phyloP scores from a whole-genome alignment of 805 yeast genomes.

The Lachancea thermotolerans region DNA sequence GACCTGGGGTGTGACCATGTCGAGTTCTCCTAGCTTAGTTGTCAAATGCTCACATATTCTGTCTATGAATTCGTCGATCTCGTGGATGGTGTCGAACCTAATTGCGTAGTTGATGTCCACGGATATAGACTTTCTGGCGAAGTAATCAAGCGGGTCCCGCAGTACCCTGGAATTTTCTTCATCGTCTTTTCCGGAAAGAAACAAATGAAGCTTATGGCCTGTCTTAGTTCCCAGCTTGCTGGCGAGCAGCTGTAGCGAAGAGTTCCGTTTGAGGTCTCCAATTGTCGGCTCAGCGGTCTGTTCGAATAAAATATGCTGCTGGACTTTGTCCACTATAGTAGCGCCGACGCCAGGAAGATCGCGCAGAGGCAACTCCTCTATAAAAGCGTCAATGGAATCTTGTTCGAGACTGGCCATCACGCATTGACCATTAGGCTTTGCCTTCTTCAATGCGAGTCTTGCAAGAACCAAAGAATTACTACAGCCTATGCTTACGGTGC shows the following conservation, averaged over 20 bases:
- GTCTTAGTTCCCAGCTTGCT: conserved; percentile 58
- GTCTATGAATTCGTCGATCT: conserved; percentile 58
- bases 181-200: conserved; percentile 61
- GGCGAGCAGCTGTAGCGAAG: conserved; percentile 34
- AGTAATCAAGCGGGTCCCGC: conserved; percentile 37
- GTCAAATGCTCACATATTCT: conserved; percentile 55
- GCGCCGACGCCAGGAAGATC: conserved; percentile 62
- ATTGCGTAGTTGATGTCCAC: conserved; percentile 92
- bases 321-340: conserved; percentile 13
- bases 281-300: conserved; percentile 22
- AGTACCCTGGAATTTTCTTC: conserved; percentile 49
- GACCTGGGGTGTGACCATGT: conserved; percentile 48
- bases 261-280: conserved; percentile 33
- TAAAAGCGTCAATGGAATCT: conserved; percentile 30
- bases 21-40: conserved; percentile 41
- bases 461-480: conserved; percentile 70
- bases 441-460: conserved; percentile 59
- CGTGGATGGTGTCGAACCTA: conserved; percentile 52
- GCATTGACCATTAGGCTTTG: conserved; percentile 72
- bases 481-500: conserved; percentile 78
- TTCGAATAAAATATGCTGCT: conserved; percentile 13
- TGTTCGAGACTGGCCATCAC: conserved; percentile 35
- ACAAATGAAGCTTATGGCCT: conserved; percentile 55
- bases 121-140: conserved; percentile 68
- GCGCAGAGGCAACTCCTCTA: conserved; percentile 23